Percentiles rank a stretch among this genome's conserved stretches.
Evolutionary conservation across 495 filamentous ascomycete genomes (phyloP).

Genomic region (Lentithecium fluviatile): DNA sequence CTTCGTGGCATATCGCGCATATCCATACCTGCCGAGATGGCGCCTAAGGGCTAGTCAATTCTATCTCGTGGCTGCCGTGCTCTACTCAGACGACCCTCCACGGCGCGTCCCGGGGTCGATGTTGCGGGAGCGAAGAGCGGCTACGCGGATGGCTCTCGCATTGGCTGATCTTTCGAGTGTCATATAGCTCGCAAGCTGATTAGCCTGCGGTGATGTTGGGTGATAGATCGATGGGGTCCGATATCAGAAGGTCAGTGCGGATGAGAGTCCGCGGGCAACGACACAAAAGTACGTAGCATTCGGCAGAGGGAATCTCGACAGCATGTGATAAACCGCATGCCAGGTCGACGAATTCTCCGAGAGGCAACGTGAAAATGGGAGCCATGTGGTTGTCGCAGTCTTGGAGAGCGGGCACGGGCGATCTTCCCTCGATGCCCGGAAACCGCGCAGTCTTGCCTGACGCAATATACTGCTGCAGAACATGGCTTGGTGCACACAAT

Average conservation of each 20-base stretch:
- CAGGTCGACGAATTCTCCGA: slow-evolving; percentile 15
- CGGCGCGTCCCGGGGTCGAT: not conserved
- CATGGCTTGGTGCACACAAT: not conserved
- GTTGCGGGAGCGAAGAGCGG: not conserved
- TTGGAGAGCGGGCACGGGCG: not conserved
- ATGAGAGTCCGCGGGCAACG: not conserved
- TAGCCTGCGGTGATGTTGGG: not conserved
- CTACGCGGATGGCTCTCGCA: not conserved
- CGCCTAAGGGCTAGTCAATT: too few species aligned
- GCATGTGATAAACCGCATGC: not conserved
- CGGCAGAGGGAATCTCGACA: not conserved
- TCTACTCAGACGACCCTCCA: too few species aligned
- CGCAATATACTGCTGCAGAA: not conserved
- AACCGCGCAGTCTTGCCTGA: not conserved
- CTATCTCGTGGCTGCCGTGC: too few species aligned
- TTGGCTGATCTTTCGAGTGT: not conserved
- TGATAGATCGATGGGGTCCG: not conserved
- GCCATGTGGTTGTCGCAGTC: not conserved
- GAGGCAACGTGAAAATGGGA: not conserved
- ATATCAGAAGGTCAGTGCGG: not conserved
- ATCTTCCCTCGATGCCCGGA: not conserved
- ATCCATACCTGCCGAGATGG: too few species aligned
- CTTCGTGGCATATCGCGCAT: too few species aligned
- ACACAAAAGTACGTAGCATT: too few species aligned
- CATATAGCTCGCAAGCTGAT: not conserved